phyloP scores from a whole-genome alignment of 2,329 filamentous ascomycete species.

The Beauveria brongniartii region DNA sequence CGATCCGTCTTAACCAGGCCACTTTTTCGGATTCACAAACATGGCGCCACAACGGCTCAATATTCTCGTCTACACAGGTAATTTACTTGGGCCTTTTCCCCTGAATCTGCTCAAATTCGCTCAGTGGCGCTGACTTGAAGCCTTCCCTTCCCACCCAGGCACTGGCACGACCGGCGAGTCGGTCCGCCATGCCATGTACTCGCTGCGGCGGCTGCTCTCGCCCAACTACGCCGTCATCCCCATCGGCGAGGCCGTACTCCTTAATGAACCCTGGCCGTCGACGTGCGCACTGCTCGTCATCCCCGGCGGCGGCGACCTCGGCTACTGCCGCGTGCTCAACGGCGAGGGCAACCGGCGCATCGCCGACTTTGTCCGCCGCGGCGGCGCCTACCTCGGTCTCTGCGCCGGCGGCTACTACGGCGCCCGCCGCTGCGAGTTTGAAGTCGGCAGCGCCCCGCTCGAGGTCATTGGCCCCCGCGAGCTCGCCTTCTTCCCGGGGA shows the following conservation, averaged over 20 bases:
- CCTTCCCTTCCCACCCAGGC: slow-evolving; percentile 40
- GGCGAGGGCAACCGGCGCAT: slow-evolving; percentile 82
- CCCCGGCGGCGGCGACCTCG: slow-evolving; percentile 87
- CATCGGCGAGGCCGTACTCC: slow-evolving; percentile 65
- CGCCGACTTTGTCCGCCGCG: slow-evolving; percentile 72
- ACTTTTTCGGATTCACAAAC: slow-evolving; percentile 10
- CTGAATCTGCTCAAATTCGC: not conserved
- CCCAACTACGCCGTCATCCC: slow-evolving; percentile 91
- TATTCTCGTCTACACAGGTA: slow-evolving; percentile 87
- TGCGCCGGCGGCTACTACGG: slow-evolving; percentile 96
- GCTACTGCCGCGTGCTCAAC: slow-evolving; percentile 82
- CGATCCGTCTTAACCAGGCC: slow-evolving; percentile 3
- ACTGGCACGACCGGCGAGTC: slow-evolving; percentile 81
- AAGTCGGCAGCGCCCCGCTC: slow-evolving; percentile 67
- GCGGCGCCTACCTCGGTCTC: slow-evolving; percentile 81
- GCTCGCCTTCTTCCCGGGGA: slow-evolving; percentile 79
- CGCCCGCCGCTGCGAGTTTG: slow-evolving; percentile 75
- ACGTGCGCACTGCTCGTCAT: slow-evolving; percentile 86
- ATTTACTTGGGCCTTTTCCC: not conserved
- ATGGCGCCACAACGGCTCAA: slow-evolving; percentile 73
- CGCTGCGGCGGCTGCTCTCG: slow-evolving; percentile 75
- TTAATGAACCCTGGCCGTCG: slow-evolving; percentile 85
- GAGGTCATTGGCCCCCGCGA: slow-evolving; percentile 83
- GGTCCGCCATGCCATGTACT: slow-evolving; percentile 80
- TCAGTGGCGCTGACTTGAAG: not conserved